Conservation (phyloP, 1,284 basidiomycete genomes). For the Hemileia vastatrix region DNA sequence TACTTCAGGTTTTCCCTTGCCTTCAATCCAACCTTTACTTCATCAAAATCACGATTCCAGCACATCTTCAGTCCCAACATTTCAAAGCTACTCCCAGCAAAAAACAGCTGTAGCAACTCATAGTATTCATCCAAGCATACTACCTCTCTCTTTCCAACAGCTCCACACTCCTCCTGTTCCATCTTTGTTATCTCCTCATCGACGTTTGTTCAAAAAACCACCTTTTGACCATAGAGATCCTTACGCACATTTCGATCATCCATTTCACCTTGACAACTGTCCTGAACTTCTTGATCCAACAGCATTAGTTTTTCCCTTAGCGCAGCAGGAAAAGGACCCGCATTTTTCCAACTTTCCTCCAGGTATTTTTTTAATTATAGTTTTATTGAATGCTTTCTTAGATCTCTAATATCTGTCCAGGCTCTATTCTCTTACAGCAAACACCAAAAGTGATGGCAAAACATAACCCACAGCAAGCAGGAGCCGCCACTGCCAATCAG, state of each 20-base stretch:
- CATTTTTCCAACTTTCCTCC: conserved; percentile 8
- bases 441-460: conserved; percentile 13
- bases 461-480: background rate
- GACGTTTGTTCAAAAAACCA: background rate
- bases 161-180: background rate
- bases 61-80: background rate
- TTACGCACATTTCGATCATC: conserved; percentile 10
- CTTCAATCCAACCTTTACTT: background rate
- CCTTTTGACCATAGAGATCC: conserved; percentile 11
- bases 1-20: no score
- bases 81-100: background rate
- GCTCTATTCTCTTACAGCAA: conserved; percentile 9
- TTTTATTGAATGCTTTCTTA: background rate
- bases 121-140: no score
- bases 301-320: conserved; percentile 9
- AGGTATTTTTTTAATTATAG: background rate
- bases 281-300: conserved; percentile 7
- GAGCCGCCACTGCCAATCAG: conserved; percentile 24
- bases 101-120: no score
- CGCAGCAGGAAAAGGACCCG: conserved; percentile 15
- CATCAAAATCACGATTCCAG: background rate
- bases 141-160: no score
- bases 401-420: background rate
- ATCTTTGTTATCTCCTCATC: background rate
- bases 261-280: conserved; percentile 17